phyloP scores from a whole-genome alignment of 305 asterid species.

The Rubia balearica region DNA sequence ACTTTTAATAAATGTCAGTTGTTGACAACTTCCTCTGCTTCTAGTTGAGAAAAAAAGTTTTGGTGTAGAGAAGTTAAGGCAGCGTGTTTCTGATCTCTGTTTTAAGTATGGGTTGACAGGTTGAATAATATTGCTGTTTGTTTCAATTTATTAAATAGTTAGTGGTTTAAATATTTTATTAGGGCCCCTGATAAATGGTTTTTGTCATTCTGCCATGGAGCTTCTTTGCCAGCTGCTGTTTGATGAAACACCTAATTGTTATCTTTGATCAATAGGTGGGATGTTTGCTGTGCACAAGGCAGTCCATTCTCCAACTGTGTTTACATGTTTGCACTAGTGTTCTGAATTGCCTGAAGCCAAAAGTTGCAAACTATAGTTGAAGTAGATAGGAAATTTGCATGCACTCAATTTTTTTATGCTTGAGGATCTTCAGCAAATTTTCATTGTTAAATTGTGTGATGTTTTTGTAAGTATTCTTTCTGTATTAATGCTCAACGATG shows the following conservation, averaged over 20 bases:
- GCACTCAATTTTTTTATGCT: neutral
- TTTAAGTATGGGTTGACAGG: neutral
- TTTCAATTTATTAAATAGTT: neutral
- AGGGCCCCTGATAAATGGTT: neutral
- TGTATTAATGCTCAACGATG: neutral
- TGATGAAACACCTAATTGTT: neutral
- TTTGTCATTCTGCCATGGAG: neutral
- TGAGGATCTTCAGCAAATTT: neutral
- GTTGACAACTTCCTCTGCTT: conserved; percentile 1
- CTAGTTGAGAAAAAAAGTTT: neutral
- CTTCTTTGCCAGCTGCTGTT: neutral
- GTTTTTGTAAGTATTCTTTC: neutral
- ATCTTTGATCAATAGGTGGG: neutral
- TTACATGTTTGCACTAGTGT: neutral
- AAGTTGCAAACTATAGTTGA: neutral
- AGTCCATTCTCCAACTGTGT: neutral
- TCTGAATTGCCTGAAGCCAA: neutral
- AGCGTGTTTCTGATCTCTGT: neutral
- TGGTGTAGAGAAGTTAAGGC: neutral
- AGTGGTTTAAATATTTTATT: too few species aligned
- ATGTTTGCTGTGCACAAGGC: neutral
- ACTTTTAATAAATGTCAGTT: neutral
- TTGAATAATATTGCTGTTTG: neutral
- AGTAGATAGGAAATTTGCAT: neutral
- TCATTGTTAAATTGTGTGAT: neutral